Base-by-base conservation (phyloP, 2,329 filamentous ascomycete genomes). In the Rhexocercosporidium sp. region DNA sequence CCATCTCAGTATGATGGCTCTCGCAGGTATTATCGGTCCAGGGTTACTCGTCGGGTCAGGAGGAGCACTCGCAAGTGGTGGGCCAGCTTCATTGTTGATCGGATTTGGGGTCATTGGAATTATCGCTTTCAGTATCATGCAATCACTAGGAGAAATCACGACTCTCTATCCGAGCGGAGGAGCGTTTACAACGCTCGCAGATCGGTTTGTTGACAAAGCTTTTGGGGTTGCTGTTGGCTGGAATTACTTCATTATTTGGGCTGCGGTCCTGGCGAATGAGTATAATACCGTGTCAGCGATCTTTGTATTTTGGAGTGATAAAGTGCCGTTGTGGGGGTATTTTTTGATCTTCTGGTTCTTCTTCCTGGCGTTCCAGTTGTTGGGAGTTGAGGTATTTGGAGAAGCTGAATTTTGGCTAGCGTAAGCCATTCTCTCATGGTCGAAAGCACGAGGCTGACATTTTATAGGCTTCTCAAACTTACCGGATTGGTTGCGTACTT, bases 351-450 rank as follows among this genome's bases (percentile, higher is more conserved):
- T 93, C 72, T 93, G 91, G 88, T 85, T 88, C n/a, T 79, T 88
- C 0, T 92, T 94, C 70, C 82, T 90, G 0, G 82, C 80, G 0
- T 88, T 93, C 66, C 92, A 93, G 73, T 82, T 93, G 39, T 81
- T 93, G 1, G 90, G 90, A 1, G 89, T 94, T 1, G 87, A 89
- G 72, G 87, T 89, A 3, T 94, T 93, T 75, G 92, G 92, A 16
- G 92, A 94, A 75, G 88, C 90, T 11, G 92, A 95, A 75, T 93
- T 94, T 75, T 94, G 91, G 90, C 85, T 94, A 16, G 90, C 82
- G 85, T 62, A 49, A 37, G 27, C 3, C 18, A 20, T 20, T 12
- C 37, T 14, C 14, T 20, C 12, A 3, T 14, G 8, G n/a, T 5
- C 3, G 20, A 20, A 4, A 31, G 0, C 29, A 3, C 39, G 5